Evolutionary conservation across 1,284 basidiomycete genomes (phyloP).

Genomic region (Cryptococcus depauperatus): DNA sequence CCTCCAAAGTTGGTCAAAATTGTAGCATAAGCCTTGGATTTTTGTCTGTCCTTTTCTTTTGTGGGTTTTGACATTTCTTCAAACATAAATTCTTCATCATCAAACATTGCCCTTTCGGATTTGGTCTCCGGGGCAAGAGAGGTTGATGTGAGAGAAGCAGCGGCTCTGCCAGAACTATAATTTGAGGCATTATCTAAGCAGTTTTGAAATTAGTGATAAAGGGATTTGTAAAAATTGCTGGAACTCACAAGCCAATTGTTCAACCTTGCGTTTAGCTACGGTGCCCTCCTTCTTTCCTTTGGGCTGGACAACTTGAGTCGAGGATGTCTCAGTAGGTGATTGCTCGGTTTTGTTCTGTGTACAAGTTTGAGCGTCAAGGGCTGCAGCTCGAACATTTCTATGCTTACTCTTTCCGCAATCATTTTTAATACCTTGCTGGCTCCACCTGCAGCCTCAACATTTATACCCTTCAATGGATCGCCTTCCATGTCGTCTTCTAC

Average conservation of each 20-base stretch:
- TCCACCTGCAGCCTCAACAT: slow-evolving; percentile 45
- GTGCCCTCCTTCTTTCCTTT: slow-evolving; percentile 38
- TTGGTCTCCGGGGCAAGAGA: slow-evolving; percentile 71
- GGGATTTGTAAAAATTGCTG: not conserved
- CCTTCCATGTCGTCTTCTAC: slow-evolving; percentile 33
- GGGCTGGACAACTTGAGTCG: slow-evolving; percentile 7
- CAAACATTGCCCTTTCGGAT: slow-evolving; percentile 75
- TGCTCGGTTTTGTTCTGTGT: slow-evolving; percentile 32
- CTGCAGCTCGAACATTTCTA: too few relatives aligned
- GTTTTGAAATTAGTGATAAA: not conserved
- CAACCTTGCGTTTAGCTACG: slow-evolving; percentile 34
- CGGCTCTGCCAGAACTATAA: slow-evolving; percentile 79
- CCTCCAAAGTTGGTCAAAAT: slow-evolving; percentile 84
- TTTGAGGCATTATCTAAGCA: slow-evolving; percentile 76
- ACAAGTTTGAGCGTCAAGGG: too few relatives aligned
- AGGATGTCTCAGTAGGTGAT: slow-evolving; percentile 10
- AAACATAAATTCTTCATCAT: slow-evolving; percentile 80
- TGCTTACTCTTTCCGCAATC: slow-evolving; percentile 42
- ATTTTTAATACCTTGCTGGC: slow-evolving; percentile 45
- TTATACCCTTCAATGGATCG: slow-evolving; percentile 45
- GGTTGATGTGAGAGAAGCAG: slow-evolving; percentile 89
- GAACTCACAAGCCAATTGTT: slow-evolving; percentile 36
- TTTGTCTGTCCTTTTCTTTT: slow-evolving; percentile 84
- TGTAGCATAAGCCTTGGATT: slow-evolving; percentile 79
- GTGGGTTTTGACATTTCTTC: slow-evolving; percentile 72